Conservation (phyloP, 495 filamentous ascomycete genomes). For the Aspergillus taichungensis region DNA sequence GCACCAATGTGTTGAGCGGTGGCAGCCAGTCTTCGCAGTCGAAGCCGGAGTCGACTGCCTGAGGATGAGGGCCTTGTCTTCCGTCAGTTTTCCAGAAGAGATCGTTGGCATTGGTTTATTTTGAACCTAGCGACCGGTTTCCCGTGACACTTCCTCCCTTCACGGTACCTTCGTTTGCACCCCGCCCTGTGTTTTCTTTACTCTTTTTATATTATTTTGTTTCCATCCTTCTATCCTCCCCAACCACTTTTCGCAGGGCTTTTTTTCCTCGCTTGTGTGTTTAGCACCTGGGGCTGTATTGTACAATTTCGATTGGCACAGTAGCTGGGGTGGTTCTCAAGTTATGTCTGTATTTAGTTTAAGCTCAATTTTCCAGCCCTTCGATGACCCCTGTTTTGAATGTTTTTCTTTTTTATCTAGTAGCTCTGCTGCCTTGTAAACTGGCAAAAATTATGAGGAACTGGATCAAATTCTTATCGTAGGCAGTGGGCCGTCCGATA, state of each 20-base stretch:
- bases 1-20: slow-evolving; percentile 21
- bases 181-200: slow-evolving; percentile 1
- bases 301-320: slow-evolving; percentile 1
- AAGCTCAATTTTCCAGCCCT: slow-evolving; percentile 2
- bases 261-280: slow-evolving; percentile 6
- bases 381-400: slow-evolving; percentile 7
- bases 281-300: slow-evolving; percentile 15
- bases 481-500: too few relatives aligned
- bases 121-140: not conserved
- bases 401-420: slow-evolving; percentile 3
- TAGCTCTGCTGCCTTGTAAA: too few relatives aligned
- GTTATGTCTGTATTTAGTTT: not conserved
- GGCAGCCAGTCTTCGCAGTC: slow-evolving; percentile 24
- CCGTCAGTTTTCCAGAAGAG: not conserved
- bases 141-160: not conserved
- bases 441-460: too few relatives aligned
- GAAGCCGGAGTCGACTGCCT: slow-evolving; percentile 27
- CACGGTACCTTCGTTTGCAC: slow-evolving; percentile 6
- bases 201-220: slow-evolving; percentile 1
- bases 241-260: not conserved
- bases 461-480: too few relatives aligned
- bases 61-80: slow-evolving; percentile 6
- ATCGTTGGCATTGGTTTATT: not conserved
- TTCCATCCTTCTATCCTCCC: not conserved
- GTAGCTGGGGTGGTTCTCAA: not conserved